These are phyloP conservation scores for Apiotrichum siamense DNA, from an alignment of 1,284 basidiomycete species.

Conservation along the genomic window DNA sequence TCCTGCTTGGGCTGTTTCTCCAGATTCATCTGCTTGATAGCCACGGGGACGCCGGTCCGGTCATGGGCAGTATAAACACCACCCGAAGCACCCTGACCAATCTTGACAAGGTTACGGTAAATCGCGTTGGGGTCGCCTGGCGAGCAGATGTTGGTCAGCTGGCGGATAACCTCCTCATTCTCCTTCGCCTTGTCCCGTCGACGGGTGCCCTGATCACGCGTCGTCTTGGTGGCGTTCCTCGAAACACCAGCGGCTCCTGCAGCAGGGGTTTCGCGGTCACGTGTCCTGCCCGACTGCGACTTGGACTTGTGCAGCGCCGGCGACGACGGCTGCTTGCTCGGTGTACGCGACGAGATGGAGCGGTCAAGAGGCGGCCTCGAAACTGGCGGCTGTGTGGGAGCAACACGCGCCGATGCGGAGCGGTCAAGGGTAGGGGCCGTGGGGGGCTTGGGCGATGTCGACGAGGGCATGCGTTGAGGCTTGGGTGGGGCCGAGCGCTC, in stretches of 20 bases:
- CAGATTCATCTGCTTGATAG: constrained; percentile 99
- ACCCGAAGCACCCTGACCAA: constrained; percentile 95
- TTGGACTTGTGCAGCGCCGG: constrained; percentile 38
- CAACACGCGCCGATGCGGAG: constrained; percentile 17
- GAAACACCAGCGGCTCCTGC: not conserved
- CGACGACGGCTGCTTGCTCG: constrained; percentile 23
- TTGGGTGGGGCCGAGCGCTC: constrained; percentile 15
- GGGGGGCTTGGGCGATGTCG: constrained; percentile 7
- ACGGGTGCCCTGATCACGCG: constrained; percentile 52
- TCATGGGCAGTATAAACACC: constrained; percentile 98
- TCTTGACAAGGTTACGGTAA: constrained; percentile 89
- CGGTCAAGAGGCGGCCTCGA: constrained; percentile 31
- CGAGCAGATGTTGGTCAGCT: constrained; percentile 89
- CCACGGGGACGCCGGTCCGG: constrained; percentile 86
- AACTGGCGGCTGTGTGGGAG: constrained; percentile 26
- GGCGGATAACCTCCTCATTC: constrained; percentile 83
- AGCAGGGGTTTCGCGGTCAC: constrained; percentile 9
- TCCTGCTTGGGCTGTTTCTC: constrained; percentile 99
- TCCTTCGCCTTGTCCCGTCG: constrained; percentile 80
- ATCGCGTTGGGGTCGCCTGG: constrained; percentile 93
- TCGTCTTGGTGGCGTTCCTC: constrained; percentile 19
- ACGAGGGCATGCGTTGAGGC: constrained; percentile 10
- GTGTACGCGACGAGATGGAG: constrained; percentile 49
- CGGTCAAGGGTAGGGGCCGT: constrained; percentile 2
- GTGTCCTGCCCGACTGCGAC: constrained; percentile 30